Evolutionary conservation across 192 early-diverging fungal species (phyloP).

Genomic region (Chytriomyces sp.): DNA sequence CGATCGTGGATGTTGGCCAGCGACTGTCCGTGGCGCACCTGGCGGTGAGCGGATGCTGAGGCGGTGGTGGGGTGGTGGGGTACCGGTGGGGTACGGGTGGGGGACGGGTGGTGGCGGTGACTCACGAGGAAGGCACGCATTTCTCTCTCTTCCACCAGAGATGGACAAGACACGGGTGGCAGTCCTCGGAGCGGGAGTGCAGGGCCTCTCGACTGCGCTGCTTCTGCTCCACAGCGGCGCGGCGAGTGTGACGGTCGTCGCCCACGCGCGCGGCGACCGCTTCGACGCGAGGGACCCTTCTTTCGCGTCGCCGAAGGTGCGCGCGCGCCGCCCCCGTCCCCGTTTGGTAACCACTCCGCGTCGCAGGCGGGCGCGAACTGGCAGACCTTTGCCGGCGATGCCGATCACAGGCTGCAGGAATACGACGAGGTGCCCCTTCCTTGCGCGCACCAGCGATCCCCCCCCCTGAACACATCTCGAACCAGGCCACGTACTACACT

Average conservation of each 20-base stretch:
- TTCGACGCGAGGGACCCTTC: neutral
- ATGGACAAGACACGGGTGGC: slow-evolving; percentile 28
- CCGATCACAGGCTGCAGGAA: slow-evolving; percentile 44
- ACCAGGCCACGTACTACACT: slow-evolving; percentile 21
- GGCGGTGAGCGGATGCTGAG: neutral
- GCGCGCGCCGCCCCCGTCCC: neutral
- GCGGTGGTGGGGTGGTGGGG: too few relatives aligned
- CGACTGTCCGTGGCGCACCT: slow-evolving; percentile 60
- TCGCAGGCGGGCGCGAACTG: slow-evolving; percentile 69
- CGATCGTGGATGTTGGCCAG: slow-evolving; percentile 54
- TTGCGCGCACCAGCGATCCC: neutral
- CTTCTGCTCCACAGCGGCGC: slow-evolving; percentile 62
- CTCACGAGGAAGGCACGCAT: neutral
- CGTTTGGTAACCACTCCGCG: slow-evolving; percentile 34
- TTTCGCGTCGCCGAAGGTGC: slow-evolving; percentile 22
- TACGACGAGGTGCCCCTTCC: neutral
- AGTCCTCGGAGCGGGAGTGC: slow-evolving; percentile 77
- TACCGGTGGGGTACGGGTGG: neutral
- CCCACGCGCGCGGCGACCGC: slow-evolving; percentile 60
- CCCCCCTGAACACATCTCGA: too few relatives aligned
- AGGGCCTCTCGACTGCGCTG: slow-evolving; percentile 69
- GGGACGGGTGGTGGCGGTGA: neutral
- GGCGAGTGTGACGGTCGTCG: slow-evolving; percentile 64
- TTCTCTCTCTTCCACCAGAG: neutral
- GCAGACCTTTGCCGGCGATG: slow-evolving; percentile 54